These are phyloP conservation scores for Neurospora sp. DNA, from an alignment of 2,329 filamentous ascomycete genomes.

Conservation along the genomic window DNA sequence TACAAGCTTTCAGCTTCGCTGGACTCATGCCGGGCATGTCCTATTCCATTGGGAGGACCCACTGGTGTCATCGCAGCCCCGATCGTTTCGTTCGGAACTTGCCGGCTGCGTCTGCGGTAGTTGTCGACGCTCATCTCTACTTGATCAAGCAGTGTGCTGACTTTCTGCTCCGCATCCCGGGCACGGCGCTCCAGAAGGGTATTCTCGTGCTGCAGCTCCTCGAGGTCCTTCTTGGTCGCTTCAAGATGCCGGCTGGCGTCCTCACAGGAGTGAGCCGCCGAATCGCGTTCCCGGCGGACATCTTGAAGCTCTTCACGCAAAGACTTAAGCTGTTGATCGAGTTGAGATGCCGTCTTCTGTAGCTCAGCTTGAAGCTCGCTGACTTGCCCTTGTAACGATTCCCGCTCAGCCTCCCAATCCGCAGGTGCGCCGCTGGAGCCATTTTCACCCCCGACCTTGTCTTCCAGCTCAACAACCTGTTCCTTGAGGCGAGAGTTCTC, in stretches of 20 bases:
- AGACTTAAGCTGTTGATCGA: slow-evolving; percentile 62
- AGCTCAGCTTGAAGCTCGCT: slow-evolving; percentile 60
- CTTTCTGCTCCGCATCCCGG: slow-evolving; percentile 83
- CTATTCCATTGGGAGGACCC: slow-evolving; percentile 27
- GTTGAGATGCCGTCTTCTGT: slow-evolving; percentile 49
- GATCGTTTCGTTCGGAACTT: slow-evolving; percentile 34
- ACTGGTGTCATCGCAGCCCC: slow-evolving; percentile 11
- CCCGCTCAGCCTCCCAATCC: slow-evolving; percentile 69
- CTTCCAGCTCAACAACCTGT: slow-evolving; percentile 63
- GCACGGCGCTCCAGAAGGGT: slow-evolving; percentile 71
- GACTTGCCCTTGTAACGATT: slow-evolving; percentile 58
- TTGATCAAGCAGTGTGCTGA: slow-evolving; percentile 85
- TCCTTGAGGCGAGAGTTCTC: slow-evolving; percentile 75
- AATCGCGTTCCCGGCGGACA: slow-evolving; percentile 59
- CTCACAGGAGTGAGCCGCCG: slow-evolving; percentile 46
- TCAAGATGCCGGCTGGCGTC: slow-evolving; percentile 48
- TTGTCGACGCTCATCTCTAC: slow-evolving; percentile 90
- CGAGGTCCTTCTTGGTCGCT: slow-evolving; percentile 56
- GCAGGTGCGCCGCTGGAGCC: slow-evolving; percentile 34
- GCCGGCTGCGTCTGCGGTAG: slow-evolving; percentile 71
- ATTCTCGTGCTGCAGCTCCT: slow-evolving; percentile 78
- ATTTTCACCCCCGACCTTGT: slow-evolving; percentile 31
- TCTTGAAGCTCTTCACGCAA: slow-evolving; percentile 61
- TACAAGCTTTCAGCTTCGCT: slow-evolving; percentile 55
- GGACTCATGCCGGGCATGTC: slow-evolving; percentile 44